Conservation (phyloP, 768 basidiomycete genomes). For the Xerocomus potaroensis region DNA sequence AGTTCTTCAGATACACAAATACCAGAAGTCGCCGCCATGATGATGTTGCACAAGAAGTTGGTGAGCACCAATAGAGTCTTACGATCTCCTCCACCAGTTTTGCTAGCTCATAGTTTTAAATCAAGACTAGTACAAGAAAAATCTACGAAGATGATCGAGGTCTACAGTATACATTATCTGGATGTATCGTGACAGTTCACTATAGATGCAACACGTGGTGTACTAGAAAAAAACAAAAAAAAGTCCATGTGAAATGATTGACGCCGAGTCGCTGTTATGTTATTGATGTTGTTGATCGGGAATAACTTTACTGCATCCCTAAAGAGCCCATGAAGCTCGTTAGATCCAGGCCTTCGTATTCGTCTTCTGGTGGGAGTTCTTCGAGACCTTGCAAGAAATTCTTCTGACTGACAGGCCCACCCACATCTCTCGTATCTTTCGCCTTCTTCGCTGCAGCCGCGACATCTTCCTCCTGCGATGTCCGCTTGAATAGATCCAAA, state of each 20-base stretch:
- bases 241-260: conserved; percentile 17
- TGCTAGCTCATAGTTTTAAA: no score
- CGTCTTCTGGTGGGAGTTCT: conserved; percentile 87
- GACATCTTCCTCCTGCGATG: conserved; percentile 71
- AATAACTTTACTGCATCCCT: conserved; percentile 41
- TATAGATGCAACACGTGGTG: conserved; percentile 33
- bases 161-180: conserved; percentile 35
- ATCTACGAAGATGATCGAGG: conserved; percentile 13
- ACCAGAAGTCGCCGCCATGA: conserved; percentile 73
- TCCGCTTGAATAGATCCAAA: conserved; percentile 85
- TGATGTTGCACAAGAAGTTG: no score
- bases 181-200: conserved; percentile 31
- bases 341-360: conserved; percentile 85
- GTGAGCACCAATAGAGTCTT: no score
- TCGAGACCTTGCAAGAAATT: conserved; percentile 86
- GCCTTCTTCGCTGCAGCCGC: conserved; percentile 48
- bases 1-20: conserved; percentile 63
- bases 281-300: background rate
- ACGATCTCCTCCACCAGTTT: no score
- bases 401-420: conserved; percentile 67
- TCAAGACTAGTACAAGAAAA: conserved; percentile 8
- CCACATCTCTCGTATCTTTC: conserved; percentile 49
- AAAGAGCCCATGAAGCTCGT: conserved; percentile 88
- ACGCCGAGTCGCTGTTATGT: no score
- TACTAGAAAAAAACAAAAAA: conserved; percentile 19